These are phyloP conservation scores for Pelargonium myrrhifolium DNA, from an alignment of 441 rosid genomes.

Conservation along the genomic window DNA sequence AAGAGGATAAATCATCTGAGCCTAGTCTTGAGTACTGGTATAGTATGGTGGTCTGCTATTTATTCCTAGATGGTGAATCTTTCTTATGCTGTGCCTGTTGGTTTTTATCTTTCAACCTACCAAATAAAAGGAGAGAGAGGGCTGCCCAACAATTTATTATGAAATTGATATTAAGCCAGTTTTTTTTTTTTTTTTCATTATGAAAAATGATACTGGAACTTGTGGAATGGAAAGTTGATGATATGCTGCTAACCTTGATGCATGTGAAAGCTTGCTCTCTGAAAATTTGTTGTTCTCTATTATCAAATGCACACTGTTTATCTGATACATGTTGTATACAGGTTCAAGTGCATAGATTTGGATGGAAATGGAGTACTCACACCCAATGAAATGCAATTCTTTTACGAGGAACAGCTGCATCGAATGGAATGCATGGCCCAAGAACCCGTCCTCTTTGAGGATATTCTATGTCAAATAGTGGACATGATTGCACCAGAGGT, in stretches of 20 bases:
- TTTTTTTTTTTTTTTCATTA: neutral
- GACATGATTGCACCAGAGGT: slow-evolving; percentile 66
- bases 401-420: slow-evolving; percentile 61
- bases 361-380: slow-evolving; percentile 52
- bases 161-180: neutral
- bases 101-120: neutral
- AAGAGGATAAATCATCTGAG: slow-evolving; percentile 95
- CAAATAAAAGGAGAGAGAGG: neutral
- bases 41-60: slow-evolving; percentile 11
- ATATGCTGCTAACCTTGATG: neutral
- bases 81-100: neutral
- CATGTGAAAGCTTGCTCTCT: neutral
- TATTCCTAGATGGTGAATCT: slow-evolving; percentile 2
- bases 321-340: slow-evolving; percentile 14
- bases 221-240: neutral
- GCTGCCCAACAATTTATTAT: slow-evolving; percentile 1
- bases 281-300: neutral
- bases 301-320: neutral
- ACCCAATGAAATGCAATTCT: slow-evolving; percentile 53
- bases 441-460: slow-evolving; percentile 50
- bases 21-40: slow-evolving; percentile 98
- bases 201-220: neutral
- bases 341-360: slow-evolving; percentile 69
- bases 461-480: slow-evolving; percentile 53
- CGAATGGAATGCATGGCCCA: slow-evolving; percentile 66